phyloP scores from a whole-genome alignment of 139 green algal genomes.

The Chloropicon primus region DNA sequence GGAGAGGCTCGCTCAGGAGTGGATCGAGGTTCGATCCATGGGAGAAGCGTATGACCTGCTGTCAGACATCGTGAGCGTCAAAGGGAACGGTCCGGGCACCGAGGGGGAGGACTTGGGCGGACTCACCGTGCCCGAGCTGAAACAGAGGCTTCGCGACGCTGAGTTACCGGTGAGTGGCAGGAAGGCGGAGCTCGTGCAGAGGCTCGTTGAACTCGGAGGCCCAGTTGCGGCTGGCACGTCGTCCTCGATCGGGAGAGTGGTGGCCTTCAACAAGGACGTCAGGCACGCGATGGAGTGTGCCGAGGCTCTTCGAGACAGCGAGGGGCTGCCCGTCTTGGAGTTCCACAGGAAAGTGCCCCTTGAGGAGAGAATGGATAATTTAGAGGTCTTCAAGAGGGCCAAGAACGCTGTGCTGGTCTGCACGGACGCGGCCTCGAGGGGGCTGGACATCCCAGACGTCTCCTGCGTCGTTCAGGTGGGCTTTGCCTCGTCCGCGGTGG shows the following conservation, averaged over 20 bases:
- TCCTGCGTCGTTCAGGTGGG: slow-evolving; percentile 66
- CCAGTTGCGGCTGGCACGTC: background rate
- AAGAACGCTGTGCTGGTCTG: slow-evolving; percentile 66
- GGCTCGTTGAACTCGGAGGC: too few species aligned
- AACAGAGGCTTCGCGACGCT: too few species aligned
- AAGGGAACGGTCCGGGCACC: too few species aligned
- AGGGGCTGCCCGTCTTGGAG: background rate
- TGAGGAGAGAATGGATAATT: slow-evolving; percentile 23
- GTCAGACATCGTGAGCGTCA: too few species aligned
- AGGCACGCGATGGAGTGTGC: background rate
- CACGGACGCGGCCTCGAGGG: slow-evolving; percentile 79
- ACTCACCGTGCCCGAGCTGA: too few species aligned
- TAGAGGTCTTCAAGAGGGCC: slow-evolving; percentile 22
- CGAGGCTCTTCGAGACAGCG: background rate
- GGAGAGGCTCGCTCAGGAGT: background rate
- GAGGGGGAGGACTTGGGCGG: too few species aligned
- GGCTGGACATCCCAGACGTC: slow-evolving; percentile 71
- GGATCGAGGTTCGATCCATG: background rate
- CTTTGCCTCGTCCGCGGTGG: slow-evolving; percentile 80
- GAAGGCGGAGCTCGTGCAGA: too few species aligned
- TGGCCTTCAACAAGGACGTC: background rate
- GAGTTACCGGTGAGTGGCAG: too few species aligned
- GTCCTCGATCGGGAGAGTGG: background rate
- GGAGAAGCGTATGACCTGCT: background rate
- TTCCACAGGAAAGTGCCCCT: slow-evolving; percentile 40